phyloP scores from a whole-genome alignment of 73 alveolate genomes.

The Paraurostyla sp. region DNA sequence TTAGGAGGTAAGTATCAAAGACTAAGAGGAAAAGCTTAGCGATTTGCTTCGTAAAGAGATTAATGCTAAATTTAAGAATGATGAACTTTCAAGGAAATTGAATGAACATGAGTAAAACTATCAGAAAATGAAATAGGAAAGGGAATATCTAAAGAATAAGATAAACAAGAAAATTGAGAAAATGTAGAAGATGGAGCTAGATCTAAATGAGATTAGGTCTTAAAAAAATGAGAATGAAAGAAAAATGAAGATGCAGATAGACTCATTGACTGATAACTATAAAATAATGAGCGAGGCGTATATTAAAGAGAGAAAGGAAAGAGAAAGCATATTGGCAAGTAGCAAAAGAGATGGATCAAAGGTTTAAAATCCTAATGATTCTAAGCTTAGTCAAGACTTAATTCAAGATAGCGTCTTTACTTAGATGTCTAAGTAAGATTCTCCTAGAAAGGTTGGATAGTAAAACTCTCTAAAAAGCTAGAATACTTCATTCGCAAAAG shows the following conservation, averaged over 20 bases:
- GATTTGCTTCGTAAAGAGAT: neutral
- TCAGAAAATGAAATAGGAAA: neutral
- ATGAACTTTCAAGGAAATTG: neutral
- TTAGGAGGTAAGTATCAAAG: neutral
- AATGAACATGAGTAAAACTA: neutral
- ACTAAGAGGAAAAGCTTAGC: neutral
- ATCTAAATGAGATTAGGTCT: neutral
- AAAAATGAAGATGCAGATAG: neutral
- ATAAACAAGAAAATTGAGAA: neutral
- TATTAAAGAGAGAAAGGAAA: neutral
- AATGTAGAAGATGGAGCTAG: neutral
- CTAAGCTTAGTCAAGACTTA: too few relatives aligned
- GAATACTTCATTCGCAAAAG: too few relatives aligned
- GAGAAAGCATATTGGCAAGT: neutral
- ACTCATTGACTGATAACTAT: neutral
- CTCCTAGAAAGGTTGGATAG: too few relatives aligned
- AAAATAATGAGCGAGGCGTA: conserved; percentile 35
- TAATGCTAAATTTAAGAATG: neutral
- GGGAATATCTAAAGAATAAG: neutral
- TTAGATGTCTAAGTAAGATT: too few relatives aligned
- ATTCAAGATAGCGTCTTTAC: too few relatives aligned
- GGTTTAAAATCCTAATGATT: too few relatives aligned
- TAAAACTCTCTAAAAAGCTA: too few relatives aligned
- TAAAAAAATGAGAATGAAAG: neutral
- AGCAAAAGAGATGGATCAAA: neutral